These are phyloP conservation scores for Magnolia officinalis DNA, from an alignment of 164 flowering plant species.

Conservation along the genomic window DNA sequence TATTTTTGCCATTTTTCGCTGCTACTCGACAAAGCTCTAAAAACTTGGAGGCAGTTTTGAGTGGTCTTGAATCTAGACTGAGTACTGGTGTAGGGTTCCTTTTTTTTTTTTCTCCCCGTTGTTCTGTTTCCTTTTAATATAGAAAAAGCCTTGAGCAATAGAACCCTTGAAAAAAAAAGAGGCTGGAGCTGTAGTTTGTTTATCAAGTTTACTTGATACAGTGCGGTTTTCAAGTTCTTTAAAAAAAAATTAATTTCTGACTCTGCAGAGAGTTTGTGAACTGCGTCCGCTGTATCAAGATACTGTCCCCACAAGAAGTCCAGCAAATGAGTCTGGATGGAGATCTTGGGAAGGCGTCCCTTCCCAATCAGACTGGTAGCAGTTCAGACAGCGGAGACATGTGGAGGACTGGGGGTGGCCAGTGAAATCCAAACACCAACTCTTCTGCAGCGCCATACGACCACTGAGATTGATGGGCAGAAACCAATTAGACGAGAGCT, in stretches of 20 bases:
- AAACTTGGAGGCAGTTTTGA: too few relatives aligned
- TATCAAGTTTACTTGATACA: background rate
- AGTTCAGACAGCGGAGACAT: slow-evolving; percentile 79
- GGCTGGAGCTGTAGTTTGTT: background rate
- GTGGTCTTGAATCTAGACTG: too few relatives aligned
- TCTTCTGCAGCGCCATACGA: slow-evolving; percentile 32
- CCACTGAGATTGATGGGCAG: slow-evolving; percentile 9
- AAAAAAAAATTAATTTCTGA: too few relatives aligned
- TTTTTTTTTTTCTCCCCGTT: too few relatives aligned
- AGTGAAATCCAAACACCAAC: slow-evolving; percentile 33
- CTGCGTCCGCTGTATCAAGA: slow-evolving; percentile 84
- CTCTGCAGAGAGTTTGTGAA: slow-evolving; percentile 81
- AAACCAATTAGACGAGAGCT: background rate
- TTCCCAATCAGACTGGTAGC: slow-evolving; percentile 88
- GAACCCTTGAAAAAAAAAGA: background rate
- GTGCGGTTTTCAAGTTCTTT: background rate
- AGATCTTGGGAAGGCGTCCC: slow-evolving; percentile 59
- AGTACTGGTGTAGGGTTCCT: too few relatives aligned
- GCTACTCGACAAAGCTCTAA: too few relatives aligned
- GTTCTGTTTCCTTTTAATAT: background rate
- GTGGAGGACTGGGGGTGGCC: slow-evolving; percentile 23
- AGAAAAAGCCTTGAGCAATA: background rate
- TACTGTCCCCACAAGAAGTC: slow-evolving; percentile 91
- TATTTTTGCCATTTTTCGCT: too few relatives aligned
- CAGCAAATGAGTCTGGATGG: slow-evolving; percentile 97